These are phyloP conservation scores for Austroboletus festivus DNA, from an alignment of 768 basidiomycete genomes.

Conservation along the genomic window DNA sequence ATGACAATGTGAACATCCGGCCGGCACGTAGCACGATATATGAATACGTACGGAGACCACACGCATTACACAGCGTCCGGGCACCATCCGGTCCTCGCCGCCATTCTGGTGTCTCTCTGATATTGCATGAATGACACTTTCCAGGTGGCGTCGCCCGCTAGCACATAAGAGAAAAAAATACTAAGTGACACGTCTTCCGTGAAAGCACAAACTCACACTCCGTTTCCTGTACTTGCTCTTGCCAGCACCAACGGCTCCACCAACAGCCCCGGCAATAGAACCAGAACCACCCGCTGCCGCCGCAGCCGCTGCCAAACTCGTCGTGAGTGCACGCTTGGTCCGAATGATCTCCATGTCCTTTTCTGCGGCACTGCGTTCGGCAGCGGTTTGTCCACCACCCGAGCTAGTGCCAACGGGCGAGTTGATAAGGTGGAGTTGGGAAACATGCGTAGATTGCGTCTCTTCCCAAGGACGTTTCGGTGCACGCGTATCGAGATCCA, in stretches of 20 bases:
- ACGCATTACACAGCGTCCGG: slow-evolving; percentile 80
- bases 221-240: slow-evolving; percentile 84
- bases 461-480: slow-evolving; percentile 85
- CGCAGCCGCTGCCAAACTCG: slow-evolving; percentile 52
- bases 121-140: slow-evolving; percentile 86
- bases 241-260: slow-evolving; percentile 20
- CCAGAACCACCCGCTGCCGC: slow-evolving; percentile 35
- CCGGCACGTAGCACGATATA: background rate
- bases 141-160: slow-evolving; percentile 84
- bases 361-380: slow-evolving; percentile 64
- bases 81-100: slow-evolving; percentile 81
- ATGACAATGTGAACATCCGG: no score
- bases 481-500: slow-evolving; percentile 41
- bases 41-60: slow-evolving; percentile 61
- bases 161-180: no score
- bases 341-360: slow-evolving; percentile 85
- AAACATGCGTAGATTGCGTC: slow-evolving; percentile 25
- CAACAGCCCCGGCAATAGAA: slow-evolving; percentile 30
- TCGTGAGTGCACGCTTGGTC: slow-evolving; percentile 70
- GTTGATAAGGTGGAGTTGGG: slow-evolving; percentile 24
- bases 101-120: slow-evolving; percentile 88
- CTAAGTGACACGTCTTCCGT: slow-evolving; percentile 8
- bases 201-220: slow-evolving; percentile 57
- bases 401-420: slow-evolving; percentile 9
- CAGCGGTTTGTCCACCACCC: slow-evolving; percentile 27